Conservation (phyloP, 345 rosid species). For the Psidium guajava region DNA sequence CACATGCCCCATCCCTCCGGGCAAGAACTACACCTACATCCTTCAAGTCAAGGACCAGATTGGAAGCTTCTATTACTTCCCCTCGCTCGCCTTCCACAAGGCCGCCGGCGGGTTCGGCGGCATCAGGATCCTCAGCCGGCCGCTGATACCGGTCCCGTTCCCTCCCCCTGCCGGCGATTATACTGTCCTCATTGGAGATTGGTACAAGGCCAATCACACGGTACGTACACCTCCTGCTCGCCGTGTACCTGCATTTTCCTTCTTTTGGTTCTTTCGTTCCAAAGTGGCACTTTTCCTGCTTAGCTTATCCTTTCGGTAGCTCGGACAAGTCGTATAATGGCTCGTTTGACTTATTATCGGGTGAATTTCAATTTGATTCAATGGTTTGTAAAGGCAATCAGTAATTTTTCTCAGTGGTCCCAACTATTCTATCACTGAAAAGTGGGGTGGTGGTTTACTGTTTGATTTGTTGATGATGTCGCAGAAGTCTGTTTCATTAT, state of each 20-base stretch:
- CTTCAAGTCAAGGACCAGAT: conserved; percentile 74
- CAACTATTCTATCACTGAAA: not conserved
- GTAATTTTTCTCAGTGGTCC: not conserved
- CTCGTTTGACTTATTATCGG: not conserved
- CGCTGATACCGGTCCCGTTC: conserved; percentile 61
- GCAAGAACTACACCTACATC: conserved; percentile 71
- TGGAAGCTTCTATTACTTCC: conserved; percentile 76
- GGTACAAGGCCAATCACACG: conserved; percentile 66
- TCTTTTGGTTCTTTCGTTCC: not conserved
- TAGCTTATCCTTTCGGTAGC: not conserved
- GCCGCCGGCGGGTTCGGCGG: conserved; percentile 77
- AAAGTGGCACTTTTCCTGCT: not conserved
- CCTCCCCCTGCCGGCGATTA: conserved; percentile 48
- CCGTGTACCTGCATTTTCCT: not conserved
- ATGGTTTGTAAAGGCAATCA: not conserved
- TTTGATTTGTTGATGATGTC: not conserved
- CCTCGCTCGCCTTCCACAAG: conserved; percentile 67
- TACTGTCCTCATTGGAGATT: conserved; percentile 63
- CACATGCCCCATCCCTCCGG: conserved; percentile 88
- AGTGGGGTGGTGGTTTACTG: not conserved
- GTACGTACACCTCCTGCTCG: conserved; percentile 11
- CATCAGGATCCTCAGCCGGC: conserved; percentile 59
- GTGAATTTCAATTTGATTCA: not conserved
- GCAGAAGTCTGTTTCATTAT: not conserved
- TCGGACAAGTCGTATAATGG: not conserved